Base-by-base conservation (phyloP, 352 stramenopile species). In the Pythium pyrilobum region DNA sequence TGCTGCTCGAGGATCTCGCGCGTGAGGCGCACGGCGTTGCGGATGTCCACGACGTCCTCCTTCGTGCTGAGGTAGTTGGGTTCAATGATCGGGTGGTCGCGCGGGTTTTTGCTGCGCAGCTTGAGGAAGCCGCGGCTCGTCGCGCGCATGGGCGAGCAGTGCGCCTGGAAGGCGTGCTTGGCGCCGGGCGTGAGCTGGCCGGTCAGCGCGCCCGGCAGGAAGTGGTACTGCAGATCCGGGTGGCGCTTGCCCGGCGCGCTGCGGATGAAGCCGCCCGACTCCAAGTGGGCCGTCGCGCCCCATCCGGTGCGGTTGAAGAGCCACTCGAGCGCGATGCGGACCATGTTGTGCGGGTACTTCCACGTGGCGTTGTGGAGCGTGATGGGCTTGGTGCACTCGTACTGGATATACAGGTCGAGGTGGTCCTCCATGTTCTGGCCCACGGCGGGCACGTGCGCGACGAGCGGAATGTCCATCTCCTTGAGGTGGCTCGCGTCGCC, bases 381-480 rank as follows among this genome's bases (percentile, higher is more conserved):
- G 43, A 95, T 92, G 21, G 85, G 85, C 66, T 95, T 81, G 38
- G 83, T 92, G 69, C 81, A 95, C 55, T 75, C 62, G 73, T 93
- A 96, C 67, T 96, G 84, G 52, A 96, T 71, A 64, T 95, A 96
- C 41, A 95, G 57, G 46, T 95, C 86, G 25, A 96, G 45, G 55
- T 96, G 86, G 55, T 96, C 86, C 53, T 96, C 84, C 74, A 96
- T 85, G 69, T 96, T 93, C 52, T 89, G 68, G 18, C 86, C 86
- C 15, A 96, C 84, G 10, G 82, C 82, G 7, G 84, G 78, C 36
- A 91, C 18, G 56, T 95, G 66, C 27, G 91, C 74, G 25, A 95
- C 73, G 16, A 94, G 55, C 2, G 83, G 74, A 29, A 96, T 71
- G 33, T 67, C 83, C 25, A 93, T 52, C 12, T 90, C 71, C 38